phyloP scores from a whole-genome alignment of 192 early-diverging fungal genomes.

The Coemansia sp. region DNA sequence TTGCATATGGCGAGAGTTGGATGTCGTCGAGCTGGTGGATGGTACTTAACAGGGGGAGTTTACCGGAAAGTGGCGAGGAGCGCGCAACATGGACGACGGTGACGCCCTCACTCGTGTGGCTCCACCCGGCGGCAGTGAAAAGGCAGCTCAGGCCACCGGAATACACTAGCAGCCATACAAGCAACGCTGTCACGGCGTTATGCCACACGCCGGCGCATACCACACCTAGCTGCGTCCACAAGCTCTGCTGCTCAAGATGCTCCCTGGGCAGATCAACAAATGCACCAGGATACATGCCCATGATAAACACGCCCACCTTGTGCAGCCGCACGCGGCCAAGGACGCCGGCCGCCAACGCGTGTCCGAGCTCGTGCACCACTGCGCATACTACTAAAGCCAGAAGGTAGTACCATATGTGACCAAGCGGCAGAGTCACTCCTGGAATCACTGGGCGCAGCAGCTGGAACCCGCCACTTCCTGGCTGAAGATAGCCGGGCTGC shows the following conservation, averaged over 20 bases:
- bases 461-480: not conserved
- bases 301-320: conserved; percentile 25
- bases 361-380: conserved; percentile 36
- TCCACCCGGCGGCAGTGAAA: conserved; percentile 18
- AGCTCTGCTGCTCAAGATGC: conserved; percentile 15
- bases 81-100: conserved; percentile 19
- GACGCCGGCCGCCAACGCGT: conserved; percentile 31
- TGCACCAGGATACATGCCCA: conserved; percentile 39
- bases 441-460: conserved; percentile 36
- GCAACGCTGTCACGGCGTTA: conserved; percentile 24
- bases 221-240: conserved; percentile 18
- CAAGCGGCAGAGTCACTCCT: conserved; percentile 36
- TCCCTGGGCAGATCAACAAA: conserved; percentile 36
- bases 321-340: conserved; percentile 11
- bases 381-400: conserved; percentile 23
- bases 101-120: conserved; percentile 13
- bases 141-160: conserved; percentile 18
- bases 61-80: conserved; percentile 30
- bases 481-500: not conserved
- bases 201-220: conserved; percentile 50
- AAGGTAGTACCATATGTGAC: conserved; percentile 32
- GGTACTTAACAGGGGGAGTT: conserved; percentile 20
- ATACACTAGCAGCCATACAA: conserved; percentile 26
- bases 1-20: not conserved
- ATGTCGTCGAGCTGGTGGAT: conserved; percentile 37